Percentiles rank a stretch among this genome's conserved stretches.
Evolutionary conservation across 2,329 filamentous ascomycete genomes (phyloP).

Genomic region (Epichloe brachyelytri): DNA sequence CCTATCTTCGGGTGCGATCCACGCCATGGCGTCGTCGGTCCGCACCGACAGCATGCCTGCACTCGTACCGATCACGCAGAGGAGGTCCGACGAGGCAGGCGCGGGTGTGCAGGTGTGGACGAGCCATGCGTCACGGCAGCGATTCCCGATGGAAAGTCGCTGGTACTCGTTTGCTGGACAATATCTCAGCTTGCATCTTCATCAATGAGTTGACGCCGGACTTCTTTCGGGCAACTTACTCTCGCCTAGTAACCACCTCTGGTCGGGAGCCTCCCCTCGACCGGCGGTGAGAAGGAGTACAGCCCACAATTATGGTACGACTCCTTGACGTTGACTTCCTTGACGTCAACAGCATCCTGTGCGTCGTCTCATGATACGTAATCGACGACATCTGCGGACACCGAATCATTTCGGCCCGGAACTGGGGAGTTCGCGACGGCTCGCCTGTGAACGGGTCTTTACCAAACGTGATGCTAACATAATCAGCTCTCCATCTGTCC

Average conservation of each 20-base stretch:
- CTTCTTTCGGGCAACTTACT: conserved; percentile 12
- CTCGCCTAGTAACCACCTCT: conserved; percentile 26
- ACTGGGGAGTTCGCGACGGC: neutral
- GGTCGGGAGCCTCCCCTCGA: conserved; percentile 11
- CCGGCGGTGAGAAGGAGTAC: conserved; percentile 25
- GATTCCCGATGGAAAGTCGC: conserved; percentile 17
- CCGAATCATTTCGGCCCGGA: conserved; percentile 24
- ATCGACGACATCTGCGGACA: conserved; percentile 32
- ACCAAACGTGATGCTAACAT: conserved; percentile 7
- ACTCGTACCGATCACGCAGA: conserved; percentile 36
- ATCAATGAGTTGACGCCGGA: too few relatives aligned
- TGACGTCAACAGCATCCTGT: conserved; percentile 30
- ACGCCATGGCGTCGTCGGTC: conserved; percentile 18
- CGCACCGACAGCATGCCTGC: conserved; percentile 30
- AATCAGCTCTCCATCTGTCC: neutral
- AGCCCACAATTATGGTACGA: conserved; percentile 20
- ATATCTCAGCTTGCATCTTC: too few relatives aligned
- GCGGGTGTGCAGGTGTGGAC: conserved; percentile 31
- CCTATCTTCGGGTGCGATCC: conserved; percentile 17
- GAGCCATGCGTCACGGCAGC: conserved; percentile 15
- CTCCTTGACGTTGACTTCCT: conserved; percentile 21
- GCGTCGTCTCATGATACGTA: conserved; percentile 30
- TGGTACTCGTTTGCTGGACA: conserved; percentile 20
- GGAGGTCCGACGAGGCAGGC: conserved; percentile 23
- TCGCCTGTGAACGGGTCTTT: conserved; percentile 1